Base-by-base conservation (phyloP, 2,329 filamentous ascomycete genomes). In the Macrophomina phaseolina region DNA sequence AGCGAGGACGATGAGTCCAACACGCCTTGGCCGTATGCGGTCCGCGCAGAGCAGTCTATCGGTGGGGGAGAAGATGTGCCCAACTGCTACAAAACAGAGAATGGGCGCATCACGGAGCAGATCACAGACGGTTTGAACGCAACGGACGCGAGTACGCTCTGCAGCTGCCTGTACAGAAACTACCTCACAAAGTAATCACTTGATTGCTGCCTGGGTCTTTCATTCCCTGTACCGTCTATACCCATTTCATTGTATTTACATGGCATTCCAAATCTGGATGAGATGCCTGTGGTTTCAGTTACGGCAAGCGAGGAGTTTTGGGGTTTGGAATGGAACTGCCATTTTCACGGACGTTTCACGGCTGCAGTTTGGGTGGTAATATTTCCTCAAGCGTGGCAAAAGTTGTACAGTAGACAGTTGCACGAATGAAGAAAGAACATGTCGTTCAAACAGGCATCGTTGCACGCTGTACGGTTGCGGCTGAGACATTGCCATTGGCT, bases 21-120 rank as follows among this genome's bases (percentile, higher is more conserved):
- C 61, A 70, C 64, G 46, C 62, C 65, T n/a, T 90, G 88, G 88
- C 86, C 87, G 0, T 88, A 83, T 66, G 84, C 86, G 18, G 83
- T 89, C 1, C 83, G 86, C 60, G 78, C 90, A 46, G 78, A 81
- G 64, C 84, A 89, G 75, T 74, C 79, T 34, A 83, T 85, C 69
- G 75, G 72, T 1, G 81, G 83, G 9, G 85, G 83, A 2, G 45
- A 77, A 2, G 81, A 81, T 6, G 80, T 84, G 3, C 89, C 88
- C 0, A 80, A 82, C 23, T 91, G 89, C 74, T 81, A 81, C 69
- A 78, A 78, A 67, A 77, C 73, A 34, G 71, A 71, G 2, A 77
- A 81, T 69, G 80, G 81, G 1, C 67, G 67, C 32, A 56, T 75
- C 1, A 81, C 79, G 11, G 72, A 77, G 8, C 68, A 73, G 56